Conservation (phyloP, 192 early-diverging fungal genomes). For the Backusella tarrabulga region DNA sequence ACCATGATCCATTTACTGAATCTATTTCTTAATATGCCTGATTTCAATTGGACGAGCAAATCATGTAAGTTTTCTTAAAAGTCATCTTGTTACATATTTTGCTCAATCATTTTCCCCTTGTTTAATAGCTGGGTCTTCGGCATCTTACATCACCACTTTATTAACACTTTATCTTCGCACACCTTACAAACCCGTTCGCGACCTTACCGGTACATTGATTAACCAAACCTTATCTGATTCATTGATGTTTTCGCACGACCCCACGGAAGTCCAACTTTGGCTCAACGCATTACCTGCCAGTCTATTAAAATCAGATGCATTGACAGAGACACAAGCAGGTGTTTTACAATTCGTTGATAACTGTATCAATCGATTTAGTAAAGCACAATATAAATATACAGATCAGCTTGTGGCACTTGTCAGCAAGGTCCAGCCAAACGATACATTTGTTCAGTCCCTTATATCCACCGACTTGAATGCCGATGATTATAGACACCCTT, state of each 20-base stretch:
- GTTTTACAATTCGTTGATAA: constrained; percentile 67
- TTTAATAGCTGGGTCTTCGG: constrained; percentile 38
- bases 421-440: constrained; percentile 21
- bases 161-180: constrained; percentile 54
- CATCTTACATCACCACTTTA: constrained; percentile 52
- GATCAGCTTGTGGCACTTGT: constrained; percentile 51
- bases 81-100: not conserved
- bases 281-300: constrained; percentile 50
- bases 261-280: constrained; percentile 58
- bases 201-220: constrained; percentile 41
- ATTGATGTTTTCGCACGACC: constrained; percentile 56
- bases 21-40: constrained; percentile 53
- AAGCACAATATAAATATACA: constrained; percentile 59
- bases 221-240: constrained; percentile 51
- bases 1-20: constrained; percentile 61
- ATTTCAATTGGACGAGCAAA: constrained; percentile 73
- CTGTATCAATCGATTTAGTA: constrained; percentile 56
- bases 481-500: constrained; percentile 36
- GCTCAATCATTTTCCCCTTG: not conserved
- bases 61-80: constrained; percentile 33
- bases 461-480: constrained; percentile 3
- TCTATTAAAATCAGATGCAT: constrained; percentile 9
- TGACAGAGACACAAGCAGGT: constrained; percentile 29
- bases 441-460: not conserved
- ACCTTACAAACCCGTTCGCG: constrained; percentile 42